Evolutionary conservation across 2,329 filamentous ascomycete genomes (phyloP).

Genomic region (Penicillium janthinellum): DNA sequence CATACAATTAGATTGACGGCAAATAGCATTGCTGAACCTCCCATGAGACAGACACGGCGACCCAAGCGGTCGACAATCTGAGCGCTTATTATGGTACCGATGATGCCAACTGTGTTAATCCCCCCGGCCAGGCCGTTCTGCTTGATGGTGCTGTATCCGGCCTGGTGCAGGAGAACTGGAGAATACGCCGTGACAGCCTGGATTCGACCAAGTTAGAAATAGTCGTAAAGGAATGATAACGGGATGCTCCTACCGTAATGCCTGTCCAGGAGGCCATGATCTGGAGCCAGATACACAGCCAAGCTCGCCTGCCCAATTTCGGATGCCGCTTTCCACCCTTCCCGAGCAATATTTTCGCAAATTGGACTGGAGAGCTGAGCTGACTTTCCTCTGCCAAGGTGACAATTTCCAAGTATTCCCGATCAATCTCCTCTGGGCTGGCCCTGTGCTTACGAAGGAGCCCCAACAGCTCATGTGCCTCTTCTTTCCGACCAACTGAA

Average conservation of each 20-base stretch:
- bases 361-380: conserved; percentile 42
- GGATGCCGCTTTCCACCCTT: conserved; percentile 31
- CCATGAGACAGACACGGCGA: conserved; percentile 46
- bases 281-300: conserved; percentile 49
- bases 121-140: conserved; percentile 54
- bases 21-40: conserved; percentile 43
- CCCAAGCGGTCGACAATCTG: conserved; percentile 56
- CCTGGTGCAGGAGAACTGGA: conserved; percentile 31
- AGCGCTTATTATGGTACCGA: conserved; percentile 55
- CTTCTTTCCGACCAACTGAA: conserved; percentile 44
- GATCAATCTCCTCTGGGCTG: conserved; percentile 33
- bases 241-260: conserved; percentile 40
- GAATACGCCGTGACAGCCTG: conserved; percentile 42
- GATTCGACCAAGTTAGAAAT: conserved; percentile 31
- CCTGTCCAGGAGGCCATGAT: conserved; percentile 51
- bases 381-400: conserved; percentile 33
- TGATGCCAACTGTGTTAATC: conserved; percentile 55
- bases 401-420: conserved; percentile 41
- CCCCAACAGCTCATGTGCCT: conserved; percentile 53
- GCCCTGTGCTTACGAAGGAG: conserved; percentile 26
- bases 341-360: conserved; percentile 42
- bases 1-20: conserved; percentile 46
- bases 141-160: conserved; percentile 40
- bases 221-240: conserved; percentile 1
- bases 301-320: conserved; percentile 44